Percentiles rank a stretch among this genome's conserved stretches.
These are phyloP conservation scores for Stentor coeruleus DNA, from an alignment of 73 alveolate genomes.

Conservation along the genomic window DNA sequence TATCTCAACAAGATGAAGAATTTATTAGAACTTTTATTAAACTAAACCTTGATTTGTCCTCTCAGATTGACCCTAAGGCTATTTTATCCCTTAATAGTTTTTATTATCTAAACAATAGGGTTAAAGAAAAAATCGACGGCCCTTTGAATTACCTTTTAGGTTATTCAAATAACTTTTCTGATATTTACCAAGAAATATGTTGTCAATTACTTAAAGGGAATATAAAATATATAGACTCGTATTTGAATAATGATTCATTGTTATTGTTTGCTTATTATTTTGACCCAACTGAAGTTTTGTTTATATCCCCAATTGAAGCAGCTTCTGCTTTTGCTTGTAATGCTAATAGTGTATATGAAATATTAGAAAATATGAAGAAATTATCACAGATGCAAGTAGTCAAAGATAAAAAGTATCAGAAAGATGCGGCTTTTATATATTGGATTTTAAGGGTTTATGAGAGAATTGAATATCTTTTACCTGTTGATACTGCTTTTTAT, in stretches of 20 bases:
- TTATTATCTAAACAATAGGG: background rate
- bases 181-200: background rate
- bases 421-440: slow-evolving; percentile 23
- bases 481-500: background rate
- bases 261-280: background rate
- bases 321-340: background rate
- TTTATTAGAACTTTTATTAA: background rate
- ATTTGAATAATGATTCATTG: background rate
- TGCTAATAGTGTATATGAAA: background rate
- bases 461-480: slow-evolving; percentile 1
- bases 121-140: background rate
- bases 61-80: background rate
- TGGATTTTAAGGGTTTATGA: background rate
- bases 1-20: background rate
- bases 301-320: slow-evolving; percentile 11
- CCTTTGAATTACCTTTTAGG: background rate
- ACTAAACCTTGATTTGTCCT: slow-evolving; percentile 5
- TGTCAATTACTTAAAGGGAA: slow-evolving; percentile 14
- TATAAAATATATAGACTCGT: background rate
- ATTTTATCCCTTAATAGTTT: background rate
- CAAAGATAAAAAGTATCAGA: background rate
- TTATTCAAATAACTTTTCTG: background rate
- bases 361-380: background rate
- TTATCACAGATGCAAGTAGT: background rate
- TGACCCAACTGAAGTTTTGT: background rate